Evolutionary conservation across 352 stramenopile genomes (phyloP), one percentile per base, ranked within the genome.

Genomic region (Sclerospora graminicola): DNA sequence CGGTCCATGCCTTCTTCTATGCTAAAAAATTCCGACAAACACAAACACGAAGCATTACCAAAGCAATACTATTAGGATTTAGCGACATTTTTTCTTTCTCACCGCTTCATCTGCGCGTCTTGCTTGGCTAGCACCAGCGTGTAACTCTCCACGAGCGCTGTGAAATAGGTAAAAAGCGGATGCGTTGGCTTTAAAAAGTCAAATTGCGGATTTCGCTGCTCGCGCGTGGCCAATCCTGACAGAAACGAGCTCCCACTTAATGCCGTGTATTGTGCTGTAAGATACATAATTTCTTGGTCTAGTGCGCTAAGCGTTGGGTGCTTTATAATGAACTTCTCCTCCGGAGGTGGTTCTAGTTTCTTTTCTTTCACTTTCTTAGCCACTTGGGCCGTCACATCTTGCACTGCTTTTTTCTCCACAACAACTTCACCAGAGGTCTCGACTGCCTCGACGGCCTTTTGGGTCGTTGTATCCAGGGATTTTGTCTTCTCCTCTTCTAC

Each of bases 161-260:
- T 98, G 63, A 99, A 99, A 57, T 99, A 99, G 20, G 88, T 83
- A 77, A 98, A 99, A 29, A 98, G 70, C 15, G 84, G 75, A 61
- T 99, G 89, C 28, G 92, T 95, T 10, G 95, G 95, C 63, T 98
- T 97, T 32, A 99, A 66, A 62, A 99, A 99, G 51, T 96, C 84
- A 64, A 98, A 98, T 61, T 96, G 76, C 29, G 94, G 89, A 66
- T 99, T 99, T 34, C 77, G 89, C 69, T 97, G 93, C 71, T 99
- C 96, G 13, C 92, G 75, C 35, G 90, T 84, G 6, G 86, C 89
- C 6, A 99, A 65, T 19, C 89, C 81, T 8, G 76, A 87, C 15
- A 99, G 55, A 50, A 99, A 99, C 28, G 94, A 66, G 41, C 88
- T 94, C 41, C 89, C 89, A 33, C 89, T 96, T 8, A 98, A 62